These are phyloP conservation scores for Trypanosoma caninum DNA, from an alignment of 208 protist genomes.

Conservation along the genomic window DNA sequence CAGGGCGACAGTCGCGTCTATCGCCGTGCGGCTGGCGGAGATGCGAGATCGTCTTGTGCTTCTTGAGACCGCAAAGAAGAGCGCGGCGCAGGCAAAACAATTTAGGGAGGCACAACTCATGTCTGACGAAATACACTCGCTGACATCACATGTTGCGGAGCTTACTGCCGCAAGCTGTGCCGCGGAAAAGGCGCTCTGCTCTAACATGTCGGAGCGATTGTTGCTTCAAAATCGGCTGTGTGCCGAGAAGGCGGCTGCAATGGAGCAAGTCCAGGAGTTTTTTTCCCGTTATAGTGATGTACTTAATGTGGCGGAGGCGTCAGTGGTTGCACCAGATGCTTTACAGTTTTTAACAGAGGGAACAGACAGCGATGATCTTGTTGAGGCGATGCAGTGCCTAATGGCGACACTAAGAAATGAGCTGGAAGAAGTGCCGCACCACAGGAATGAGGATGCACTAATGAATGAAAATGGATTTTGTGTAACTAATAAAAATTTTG, in stretches of 20 bases:
- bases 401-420: constrained; percentile 16
- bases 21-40: constrained; percentile 23
- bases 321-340: background rate
- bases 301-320: background rate
- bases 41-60: constrained; percentile 23
- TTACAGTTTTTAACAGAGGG: constrained; percentile 6
- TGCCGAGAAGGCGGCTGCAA: background rate
- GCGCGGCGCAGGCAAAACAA: constrained; percentile 29
- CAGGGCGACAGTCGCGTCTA: constrained; percentile 21
- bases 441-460: background rate
- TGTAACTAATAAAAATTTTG: no score
- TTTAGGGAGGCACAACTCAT: constrained; percentile 48
- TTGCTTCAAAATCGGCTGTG: background rate
- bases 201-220: background rate
- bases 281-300: constrained; percentile 1
- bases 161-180: background rate
- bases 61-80: constrained; percentile 32
- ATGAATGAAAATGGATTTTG: background rate
- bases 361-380: background rate
- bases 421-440: background rate
- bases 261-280: background rate
- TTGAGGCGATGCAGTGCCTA: constrained; percentile 1
- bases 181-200: background rate
- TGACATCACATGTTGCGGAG: constrained; percentile 1
- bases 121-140: constrained; percentile 11